Base-by-base conservation (phyloP, 2,329 filamentous ascomycete species). In the Golovinomyces cichoracearum region DNA sequence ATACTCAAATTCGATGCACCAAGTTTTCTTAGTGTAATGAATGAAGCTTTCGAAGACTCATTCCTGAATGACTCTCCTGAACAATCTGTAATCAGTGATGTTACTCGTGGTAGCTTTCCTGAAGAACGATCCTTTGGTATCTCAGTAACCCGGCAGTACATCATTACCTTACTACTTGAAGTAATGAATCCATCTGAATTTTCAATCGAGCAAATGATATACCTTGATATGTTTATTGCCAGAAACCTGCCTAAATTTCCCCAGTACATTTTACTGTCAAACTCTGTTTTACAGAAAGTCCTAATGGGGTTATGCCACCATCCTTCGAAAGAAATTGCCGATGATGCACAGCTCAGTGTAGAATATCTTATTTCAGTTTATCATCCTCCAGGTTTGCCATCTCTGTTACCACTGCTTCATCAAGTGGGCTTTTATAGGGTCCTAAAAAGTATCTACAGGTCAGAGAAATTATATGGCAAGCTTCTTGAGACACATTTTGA, bases 171-270 rank as follows among this genome's bases (percentile, higher is more conserved):
- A 50, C 66, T 98, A 50, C 70, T 93, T 10, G 85, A 93, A 61
- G 79, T 94, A 25, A 93, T 98, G 83, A 81, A 78, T 46, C 66
- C 75, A 0, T 68, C 71, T 3, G 75, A 82, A 44, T 95, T 93
- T 62, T 73, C 76, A 0, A 64, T 77, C 0, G 75, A 81, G 52
- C 85, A 95, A 59, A 86, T 82, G 12, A 83, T 98, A 49, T 98
- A 93, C 62, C 72, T 98, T 41, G 85, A 98, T 63, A 98, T 98
- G 85, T 98, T 98, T 59, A 81, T 98, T 60, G 88, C 90, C 17
- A 77, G 90, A 49, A 98, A 93, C 60, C 66, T 98, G 46, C 83
- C 92, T 3, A 98, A 98, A 62, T 98, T 93, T 58, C 85, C 86
- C 0, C 88, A 95, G 60, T 94, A 94, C 58, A 78, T 98, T 47